Evolutionary conservation across 2,329 filamentous ascomycete genomes (phyloP).

Genomic region (Aspergillus sp.): DNA sequence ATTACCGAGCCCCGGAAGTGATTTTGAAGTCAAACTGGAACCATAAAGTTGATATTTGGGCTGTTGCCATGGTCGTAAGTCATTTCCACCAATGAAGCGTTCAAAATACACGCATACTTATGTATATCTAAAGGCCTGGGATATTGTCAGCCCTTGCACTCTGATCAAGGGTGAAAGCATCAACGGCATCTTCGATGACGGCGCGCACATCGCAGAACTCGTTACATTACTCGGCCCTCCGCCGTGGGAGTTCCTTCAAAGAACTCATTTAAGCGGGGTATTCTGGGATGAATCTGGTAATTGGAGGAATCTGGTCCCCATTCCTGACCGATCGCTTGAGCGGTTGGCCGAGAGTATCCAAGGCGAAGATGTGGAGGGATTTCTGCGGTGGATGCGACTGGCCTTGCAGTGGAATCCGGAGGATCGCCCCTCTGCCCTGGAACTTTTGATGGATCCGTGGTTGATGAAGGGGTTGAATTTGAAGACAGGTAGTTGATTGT

Average conservation of each 20-base stretch:
- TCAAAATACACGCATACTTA: no score
- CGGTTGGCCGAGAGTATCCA: conserved; percentile 15
- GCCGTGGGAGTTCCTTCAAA: conserved; percentile 10
- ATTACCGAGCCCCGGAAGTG: no score
- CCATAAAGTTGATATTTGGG: no score
- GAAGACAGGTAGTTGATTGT: no score
- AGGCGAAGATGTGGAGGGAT: conserved; percentile 18
- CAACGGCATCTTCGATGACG: conserved; percentile 16
- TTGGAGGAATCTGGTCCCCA: conserved; percentile 12
- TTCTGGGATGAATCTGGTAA: conserved; percentile 19
- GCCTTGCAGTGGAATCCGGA: conserved; percentile 22
- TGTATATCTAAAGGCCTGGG: no score
- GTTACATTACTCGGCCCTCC: conserved; percentile 12
- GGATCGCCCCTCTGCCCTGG: conserved; percentile 23
- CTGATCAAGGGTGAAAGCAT: conserved; percentile 2
- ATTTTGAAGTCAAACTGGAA: no score
- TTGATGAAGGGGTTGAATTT: conserved; percentile 17
- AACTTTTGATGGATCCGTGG: conserved; percentile 35
- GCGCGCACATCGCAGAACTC: conserved; percentile 19
- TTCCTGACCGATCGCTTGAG: conserved; percentile 12
- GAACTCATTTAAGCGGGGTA: conserved; percentile 8
- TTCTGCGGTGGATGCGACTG: conserved; percentile 21
- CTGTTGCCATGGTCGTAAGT: no score
- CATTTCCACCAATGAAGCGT: no score
- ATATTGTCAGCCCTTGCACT: no score